Evolutionary conservation across 306 rosid species (phyloP).

Genomic region (Rosa chinensis): DNA sequence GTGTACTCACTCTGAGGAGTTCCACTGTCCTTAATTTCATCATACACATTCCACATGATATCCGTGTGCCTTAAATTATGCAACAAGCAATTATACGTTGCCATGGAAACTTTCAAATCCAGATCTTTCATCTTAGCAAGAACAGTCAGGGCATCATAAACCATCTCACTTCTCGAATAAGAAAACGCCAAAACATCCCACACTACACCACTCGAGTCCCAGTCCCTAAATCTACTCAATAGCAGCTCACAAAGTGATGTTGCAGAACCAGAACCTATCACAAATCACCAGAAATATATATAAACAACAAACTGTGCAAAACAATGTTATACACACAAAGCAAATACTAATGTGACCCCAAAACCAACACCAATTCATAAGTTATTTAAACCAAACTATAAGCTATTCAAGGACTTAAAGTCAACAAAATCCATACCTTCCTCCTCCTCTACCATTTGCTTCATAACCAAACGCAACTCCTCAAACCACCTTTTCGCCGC

Average conservation of each 20-base stretch:
- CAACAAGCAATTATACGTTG: slow-evolving; percentile 48
- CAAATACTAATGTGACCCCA: not conserved
- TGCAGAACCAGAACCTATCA: slow-evolving; percentile 49
- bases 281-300: slow-evolving; percentile 19
- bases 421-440: slow-evolving; percentile 34
- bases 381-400: not conserved
- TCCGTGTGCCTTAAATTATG: slow-evolving; percentile 45
- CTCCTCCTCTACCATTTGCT: slow-evolving; percentile 36
- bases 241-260: slow-evolving; percentile 46
- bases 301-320: slow-evolving; percentile 18
- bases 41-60: slow-evolving; percentile 46
- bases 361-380: not conserved
- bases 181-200: slow-evolving; percentile 54
- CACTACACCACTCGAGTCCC: slow-evolving; percentile 42
- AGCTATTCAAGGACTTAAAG: not conserved
- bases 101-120: slow-evolving; percentile 38
- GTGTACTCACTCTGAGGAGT: slow-evolving; percentile 43
- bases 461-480: slow-evolving; percentile 37
- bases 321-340: not conserved
- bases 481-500: slow-evolving; percentile 34
- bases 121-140: slow-evolving; percentile 55
- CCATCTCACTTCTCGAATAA: slow-evolving; percentile 42
- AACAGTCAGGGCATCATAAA: slow-evolving; percentile 50
- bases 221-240: slow-evolving; percentile 29
- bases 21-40: slow-evolving; percentile 39